Base-by-base conservation (phyloP, 2,329 filamentous ascomycete species). In the Trichoderma semiorbis region DNA sequence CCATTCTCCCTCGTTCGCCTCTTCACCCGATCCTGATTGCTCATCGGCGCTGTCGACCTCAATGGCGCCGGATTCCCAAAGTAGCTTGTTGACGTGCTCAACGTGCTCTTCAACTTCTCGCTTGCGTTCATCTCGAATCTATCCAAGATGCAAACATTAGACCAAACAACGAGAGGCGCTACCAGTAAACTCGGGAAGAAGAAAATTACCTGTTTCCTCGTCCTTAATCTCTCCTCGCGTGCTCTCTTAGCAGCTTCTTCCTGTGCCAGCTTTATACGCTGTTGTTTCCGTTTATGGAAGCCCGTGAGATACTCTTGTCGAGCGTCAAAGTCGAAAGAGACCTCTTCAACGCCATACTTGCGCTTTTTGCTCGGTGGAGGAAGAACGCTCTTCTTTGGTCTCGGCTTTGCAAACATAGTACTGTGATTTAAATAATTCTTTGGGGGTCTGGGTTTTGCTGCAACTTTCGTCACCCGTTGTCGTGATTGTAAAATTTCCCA, bases 281-380 rank as follows among this genome's bases (percentile, higher is more conserved):
- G 92, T 68, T 93, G 84, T 82, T 98, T 98, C 81, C 96, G 92
- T 86, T 98, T 99, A 85, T 95, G 95, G 83, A 99, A 99, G 3
- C 96, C 96, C 0, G 94, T 98, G 72, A 99, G 86, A 79, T 93
- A 99, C 78, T 98, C 94, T 75, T 92, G 85, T 75, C 96, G 91
- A 60, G 93, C 93, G 73, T 87, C 86, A 73, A 87, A 84, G 83
- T 99, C 94, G 83, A 98, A 99, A 67, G 85, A 89, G 81, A 99
- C 92, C 80, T 97, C 93, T 78, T 95, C 93, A 73, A 93, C 85
- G 50, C 85, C 83, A 60, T 85, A 84, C 16, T 92, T 93, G 75
- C 92, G 86, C 78, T 90, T 91, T 82, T 92, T 94, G n/a, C 83
- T 84, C 14, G 86, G 85, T 1, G 88, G 87, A 18, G 87, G 86